Evolutionary conservation across 768 basidiomycete genomes (phyloP).

Genomic region (Boletus rubescentipes): DNA sequence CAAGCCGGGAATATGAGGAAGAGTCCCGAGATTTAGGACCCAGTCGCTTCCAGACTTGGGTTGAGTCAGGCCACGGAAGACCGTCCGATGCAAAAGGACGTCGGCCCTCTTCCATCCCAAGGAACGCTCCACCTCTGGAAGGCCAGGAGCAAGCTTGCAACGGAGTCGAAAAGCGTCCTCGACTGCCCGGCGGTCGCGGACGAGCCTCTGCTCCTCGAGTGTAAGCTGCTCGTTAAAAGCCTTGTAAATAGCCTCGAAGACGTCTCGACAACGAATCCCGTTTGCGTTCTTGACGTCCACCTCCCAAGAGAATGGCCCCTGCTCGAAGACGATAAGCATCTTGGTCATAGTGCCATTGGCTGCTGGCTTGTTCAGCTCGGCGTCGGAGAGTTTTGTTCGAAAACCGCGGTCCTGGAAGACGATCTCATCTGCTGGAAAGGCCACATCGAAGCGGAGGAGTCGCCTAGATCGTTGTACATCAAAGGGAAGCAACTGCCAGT

Average conservation of each 20-base stretch:
- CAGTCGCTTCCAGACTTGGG: slow-evolving; percentile 35
- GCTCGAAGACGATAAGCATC: slow-evolving; percentile 48
- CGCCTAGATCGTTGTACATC: slow-evolving; percentile 33
- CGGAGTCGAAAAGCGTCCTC: slow-evolving; percentile 44
- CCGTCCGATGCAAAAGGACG: slow-evolving; percentile 47
- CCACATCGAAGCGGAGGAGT: slow-evolving; percentile 49
- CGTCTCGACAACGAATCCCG: slow-evolving; percentile 54
- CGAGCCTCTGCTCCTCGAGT: slow-evolving; percentile 41
- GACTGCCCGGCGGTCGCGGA: slow-evolving; percentile 32
- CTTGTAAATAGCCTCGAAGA: slow-evolving; percentile 58
- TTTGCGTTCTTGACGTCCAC: slow-evolving; percentile 42
- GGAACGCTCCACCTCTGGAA: slow-evolving; percentile 41
- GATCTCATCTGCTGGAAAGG: slow-evolving; percentile 40
- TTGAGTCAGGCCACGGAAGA: slow-evolving; percentile 53
- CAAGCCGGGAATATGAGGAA: slow-evolving; percentile 2
- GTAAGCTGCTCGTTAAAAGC: slow-evolving; percentile 46
- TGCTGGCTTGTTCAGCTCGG: slow-evolving; percentile 43
- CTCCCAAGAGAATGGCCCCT: slow-evolving; percentile 36
- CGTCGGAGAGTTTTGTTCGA: slow-evolving; percentile 32
- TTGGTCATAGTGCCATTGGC: slow-evolving; percentile 44
- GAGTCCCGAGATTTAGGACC: slow-evolving; percentile 33
- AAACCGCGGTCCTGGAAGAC: slow-evolving; percentile 24
- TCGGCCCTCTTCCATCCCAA: slow-evolving; percentile 59
- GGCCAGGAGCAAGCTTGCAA: slow-evolving; percentile 37
- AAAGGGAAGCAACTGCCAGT: slow-evolving; percentile 51